Evolutionary conservation across 1,139 yeast genomes (phyloP).

Genomic region (Yamadazyma sp.): DNA sequence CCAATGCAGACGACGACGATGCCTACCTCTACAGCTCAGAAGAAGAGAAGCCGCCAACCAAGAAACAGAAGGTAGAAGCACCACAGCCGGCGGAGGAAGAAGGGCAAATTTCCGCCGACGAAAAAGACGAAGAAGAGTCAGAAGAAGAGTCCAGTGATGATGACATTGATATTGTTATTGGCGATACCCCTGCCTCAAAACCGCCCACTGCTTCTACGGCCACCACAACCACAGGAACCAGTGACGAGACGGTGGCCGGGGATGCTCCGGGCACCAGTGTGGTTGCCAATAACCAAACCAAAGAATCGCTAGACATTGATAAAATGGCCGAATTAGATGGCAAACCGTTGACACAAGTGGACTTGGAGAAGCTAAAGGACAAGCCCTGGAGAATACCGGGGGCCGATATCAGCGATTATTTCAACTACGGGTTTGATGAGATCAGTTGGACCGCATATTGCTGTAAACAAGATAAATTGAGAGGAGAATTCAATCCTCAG

Average conservation of each 20-base stretch:
- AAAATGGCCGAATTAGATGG: slow-evolving; percentile 82
- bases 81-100: slow-evolving; percentile 3
- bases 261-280: slow-evolving; percentile 37
- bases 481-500: slow-evolving; percentile 75
- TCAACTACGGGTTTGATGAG: slow-evolving; percentile 95
- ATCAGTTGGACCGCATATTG: slow-evolving; percentile 94
- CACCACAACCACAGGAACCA: slow-evolving; percentile 14
- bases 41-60: slow-evolving; percentile 31
- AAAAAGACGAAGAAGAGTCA: slow-evolving; percentile 32
- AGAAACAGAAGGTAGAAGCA: slow-evolving; percentile 18
- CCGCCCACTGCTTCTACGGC: slow-evolving; percentile 15
- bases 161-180: slow-evolving; percentile 38
- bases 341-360: slow-evolving; percentile 78
- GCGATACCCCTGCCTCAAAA: slow-evolving; percentile 27
- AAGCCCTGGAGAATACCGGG: slow-evolving; percentile 99
- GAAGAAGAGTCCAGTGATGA: slow-evolving; percentile 49
- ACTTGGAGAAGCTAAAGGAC: slow-evolving; percentile 78
- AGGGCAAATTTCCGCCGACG: slow-evolving; percentile 17
- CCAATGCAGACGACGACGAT: slow-evolving; percentile 67
- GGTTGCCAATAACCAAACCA: slow-evolving; percentile 25
- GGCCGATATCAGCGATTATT: slow-evolving; percentile 90
- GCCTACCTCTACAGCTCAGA: slow-evolving; percentile 83
- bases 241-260: slow-evolving; percentile 48
- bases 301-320: slow-evolving; percentile 65
- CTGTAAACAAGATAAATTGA: slow-evolving; percentile 77